Evolutionary conservation across 2,329 filamentous ascomycete species (phyloP).

Genomic region (Fonsecaea pugnacius): DNA sequence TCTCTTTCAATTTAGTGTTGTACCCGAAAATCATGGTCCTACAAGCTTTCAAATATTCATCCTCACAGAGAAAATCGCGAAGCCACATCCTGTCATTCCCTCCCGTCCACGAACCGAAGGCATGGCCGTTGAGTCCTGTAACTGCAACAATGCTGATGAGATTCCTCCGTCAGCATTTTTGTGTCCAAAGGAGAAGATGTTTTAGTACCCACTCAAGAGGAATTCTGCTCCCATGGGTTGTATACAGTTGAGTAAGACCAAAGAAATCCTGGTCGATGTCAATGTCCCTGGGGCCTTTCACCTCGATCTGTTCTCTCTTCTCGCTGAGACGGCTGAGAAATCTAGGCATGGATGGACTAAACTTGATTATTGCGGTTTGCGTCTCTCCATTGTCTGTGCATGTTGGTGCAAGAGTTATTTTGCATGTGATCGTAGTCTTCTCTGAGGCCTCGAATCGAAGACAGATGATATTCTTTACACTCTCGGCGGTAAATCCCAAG

Average conservation of each 20-base stretch:
- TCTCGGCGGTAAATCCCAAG: not conserved
- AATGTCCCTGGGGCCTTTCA: not conserved
- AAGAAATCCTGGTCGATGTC: conserved; percentile 6
- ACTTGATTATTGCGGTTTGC: conserved; percentile 1
- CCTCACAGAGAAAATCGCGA: not conserved
- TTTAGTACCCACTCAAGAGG: not conserved
- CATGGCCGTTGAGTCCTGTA: not conserved
- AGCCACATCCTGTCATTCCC: conserved; percentile 4
- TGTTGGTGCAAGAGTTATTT: not conserved
- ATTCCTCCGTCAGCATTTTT: not conserved
- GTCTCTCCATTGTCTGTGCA: conserved; percentile 2
- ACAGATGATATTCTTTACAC: not conserved
- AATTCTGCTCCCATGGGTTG: not conserved
- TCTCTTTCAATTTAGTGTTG: not conserved
- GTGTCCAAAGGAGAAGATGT: not conserved
- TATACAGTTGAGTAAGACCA: conserved; percentile 4
- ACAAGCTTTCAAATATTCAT: conserved; percentile 1
- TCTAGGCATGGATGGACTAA: not conserved
- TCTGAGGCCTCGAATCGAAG: not conserved
- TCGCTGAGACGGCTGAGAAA: not conserved
- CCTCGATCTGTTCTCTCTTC: not conserved
- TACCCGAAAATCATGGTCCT: conserved; percentile 2
- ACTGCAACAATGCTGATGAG: not conserved
- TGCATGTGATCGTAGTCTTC: not conserved
- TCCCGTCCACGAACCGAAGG: not conserved